Percentiles rank a stretch among this genome's conserved stretches.
These are phyloP conservation scores for Morella rubra DNA, from an alignment of 306 rosid species.

Conservation along the genomic window DNA sequence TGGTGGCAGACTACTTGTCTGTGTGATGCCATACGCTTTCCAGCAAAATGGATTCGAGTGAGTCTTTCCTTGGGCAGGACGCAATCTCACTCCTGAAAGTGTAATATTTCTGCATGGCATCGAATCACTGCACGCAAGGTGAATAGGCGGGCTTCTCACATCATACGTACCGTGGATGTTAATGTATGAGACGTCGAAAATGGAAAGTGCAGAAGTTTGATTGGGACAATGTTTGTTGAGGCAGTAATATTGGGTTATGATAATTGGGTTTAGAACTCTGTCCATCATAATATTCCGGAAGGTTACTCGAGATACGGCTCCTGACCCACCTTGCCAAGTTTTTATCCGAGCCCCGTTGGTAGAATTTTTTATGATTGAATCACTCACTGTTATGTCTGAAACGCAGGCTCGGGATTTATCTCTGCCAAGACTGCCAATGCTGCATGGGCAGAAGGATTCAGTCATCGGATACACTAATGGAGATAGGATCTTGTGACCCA, in stretches of 20 bases:
- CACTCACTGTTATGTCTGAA: constrained; percentile 42
- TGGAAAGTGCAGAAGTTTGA: constrained; percentile 52
- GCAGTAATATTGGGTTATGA: constrained; percentile 67
- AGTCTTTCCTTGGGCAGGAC: constrained; percentile 35
- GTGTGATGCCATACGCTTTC: constrained; percentile 53
- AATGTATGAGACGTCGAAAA: constrained; percentile 40
- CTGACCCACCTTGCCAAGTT: constrained; percentile 65
- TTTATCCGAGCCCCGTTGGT: constrained; percentile 55
- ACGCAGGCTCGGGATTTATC: constrained; percentile 50
- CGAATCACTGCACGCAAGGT: constrained; percentile 54
- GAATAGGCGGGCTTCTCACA: constrained; percentile 44
- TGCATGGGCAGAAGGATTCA: background rate
- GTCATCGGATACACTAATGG: too few species aligned
- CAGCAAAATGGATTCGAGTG: constrained; percentile 43
- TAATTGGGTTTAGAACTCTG: constrained; percentile 49
- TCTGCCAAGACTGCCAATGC: constrained; percentile 50
- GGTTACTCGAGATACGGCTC: constrained; percentile 39
- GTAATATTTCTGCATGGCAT: constrained; percentile 56
- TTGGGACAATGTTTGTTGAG: constrained; percentile 43
- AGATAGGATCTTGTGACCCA: too few species aligned
- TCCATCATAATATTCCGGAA: constrained; percentile 42
- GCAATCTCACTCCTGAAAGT: constrained; percentile 35
- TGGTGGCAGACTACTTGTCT: constrained; percentile 40
- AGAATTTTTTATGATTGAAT: constrained; percentile 42
- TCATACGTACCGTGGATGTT: constrained; percentile 62